Percentiles rank a stretch among this genome's conserved stretches.
phyloP scores from a whole-genome alignment of 2,329 filamentous ascomycete genomes.

The Sarocladium brachiariae region DNA sequence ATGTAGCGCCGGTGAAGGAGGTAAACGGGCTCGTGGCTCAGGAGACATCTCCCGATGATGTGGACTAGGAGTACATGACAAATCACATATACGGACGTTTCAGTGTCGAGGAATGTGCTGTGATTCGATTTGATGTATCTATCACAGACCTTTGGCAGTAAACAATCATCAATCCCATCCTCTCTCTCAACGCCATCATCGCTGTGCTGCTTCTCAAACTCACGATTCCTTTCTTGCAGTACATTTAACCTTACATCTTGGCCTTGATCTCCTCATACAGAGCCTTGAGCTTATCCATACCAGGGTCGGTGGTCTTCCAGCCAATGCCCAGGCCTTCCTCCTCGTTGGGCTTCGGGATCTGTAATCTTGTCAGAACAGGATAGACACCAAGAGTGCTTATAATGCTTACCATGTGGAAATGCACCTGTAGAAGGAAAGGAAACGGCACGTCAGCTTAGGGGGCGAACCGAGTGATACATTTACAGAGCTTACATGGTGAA shows the following conservation, averaged over 20 bases:
- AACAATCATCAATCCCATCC: not conserved
- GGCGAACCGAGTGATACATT: not conserved
- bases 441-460: conserved; percentile 8
- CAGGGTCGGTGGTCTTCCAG: conserved; percentile 70
- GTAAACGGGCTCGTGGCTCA: conserved; percentile 14
- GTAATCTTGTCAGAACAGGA: not conserved
- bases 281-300: conserved; percentile 79
- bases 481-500: conserved; percentile 67
- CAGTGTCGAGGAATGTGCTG: too few species aligned
- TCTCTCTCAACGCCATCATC: not conserved
- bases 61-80: conserved; percentile 28
- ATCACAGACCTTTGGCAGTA: not conserved
- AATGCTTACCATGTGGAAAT: conserved; percentile 78
- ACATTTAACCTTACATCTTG: conserved; percentile 59
- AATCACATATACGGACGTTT: too few species aligned
- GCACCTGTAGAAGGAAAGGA: conserved; percentile 49
- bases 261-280: conserved; percentile 78
- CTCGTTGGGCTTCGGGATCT: conserved; percentile 92
- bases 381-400: not conserved
- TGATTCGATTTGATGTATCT: too few species aligned
- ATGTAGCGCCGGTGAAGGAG: conserved; percentile 29
- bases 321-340: conserved; percentile 69
- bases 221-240: not conserved
- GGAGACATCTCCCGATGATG: conserved; percentile 36
- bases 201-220: not conserved